These are phyloP conservation scores for Ophiostoma ips DNA, from an alignment of 2,329 filamentous ascomycete genomes.

Conservation along the genomic window DNA sequence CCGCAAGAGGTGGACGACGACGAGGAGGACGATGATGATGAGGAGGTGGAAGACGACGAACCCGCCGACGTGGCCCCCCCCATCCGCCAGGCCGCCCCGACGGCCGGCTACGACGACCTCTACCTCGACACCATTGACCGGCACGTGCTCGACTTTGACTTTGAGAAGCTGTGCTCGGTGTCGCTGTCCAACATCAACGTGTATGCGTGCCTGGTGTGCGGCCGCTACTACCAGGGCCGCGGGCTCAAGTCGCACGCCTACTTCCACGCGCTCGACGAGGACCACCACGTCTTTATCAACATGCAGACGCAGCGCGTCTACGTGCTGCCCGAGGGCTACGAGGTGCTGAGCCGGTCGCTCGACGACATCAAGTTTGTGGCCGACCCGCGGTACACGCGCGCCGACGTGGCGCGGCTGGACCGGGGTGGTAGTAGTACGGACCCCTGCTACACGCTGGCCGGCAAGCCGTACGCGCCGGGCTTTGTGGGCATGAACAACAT, in stretches of 20 bases:
- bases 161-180: slow-evolving; percentile 94
- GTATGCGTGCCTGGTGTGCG: slow-evolving; percentile 92
- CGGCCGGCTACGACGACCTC: slow-evolving; percentile 83
- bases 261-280: slow-evolving; percentile 89
- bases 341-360: slow-evolving; percentile 84
- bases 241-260: slow-evolving; percentile 93
- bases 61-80: slow-evolving; percentile 31
- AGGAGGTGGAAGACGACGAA: slow-evolving; percentile 18
- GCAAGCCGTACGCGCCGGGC: slow-evolving; percentile 78
- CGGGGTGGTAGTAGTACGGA: slow-evolving; percentile 27
- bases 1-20: neutral
- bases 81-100: slow-evolving; percentile 60
- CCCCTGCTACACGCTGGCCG: slow-evolving; percentile 58
- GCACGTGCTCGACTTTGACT: slow-evolving; percentile 89
- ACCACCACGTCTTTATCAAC: slow-evolving; percentile 96
- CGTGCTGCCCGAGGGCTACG: slow-evolving; percentile 89
- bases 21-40: slow-evolving; percentile 13
- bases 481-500: slow-evolving; percentile 99
- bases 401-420: slow-evolving; percentile 71
- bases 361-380: slow-evolving; percentile 98
- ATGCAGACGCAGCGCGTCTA: slow-evolving; percentile 87
- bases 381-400: slow-evolving; percentile 70
- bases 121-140: slow-evolving; percentile 97
- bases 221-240: slow-evolving; percentile 93
- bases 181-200: slow-evolving; percentile 97